A percentile compares a stretch with the other conserved stretches of the same genome.
Evolutionary conservation across 371 early-diverging fungal species (phyloP).

Genomic region (Syncephalastrum sp.): DNA sequence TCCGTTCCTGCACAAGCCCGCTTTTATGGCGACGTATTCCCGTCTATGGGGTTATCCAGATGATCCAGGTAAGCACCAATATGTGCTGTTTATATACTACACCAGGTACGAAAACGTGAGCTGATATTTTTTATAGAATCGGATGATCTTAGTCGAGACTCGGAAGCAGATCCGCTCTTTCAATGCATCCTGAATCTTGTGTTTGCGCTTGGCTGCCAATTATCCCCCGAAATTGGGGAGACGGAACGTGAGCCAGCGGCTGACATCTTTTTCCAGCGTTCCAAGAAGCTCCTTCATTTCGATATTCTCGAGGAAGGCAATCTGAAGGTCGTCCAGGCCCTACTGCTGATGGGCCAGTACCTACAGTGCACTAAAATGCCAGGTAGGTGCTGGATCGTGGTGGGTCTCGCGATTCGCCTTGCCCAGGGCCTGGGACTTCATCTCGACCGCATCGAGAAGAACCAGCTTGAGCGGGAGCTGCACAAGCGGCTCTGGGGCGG

Average conservation of each 20-base stretch:
- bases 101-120: neutral
- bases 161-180: constrained; percentile 25
- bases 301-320: constrained; percentile 28
- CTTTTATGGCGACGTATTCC: constrained; percentile 23
- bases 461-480: constrained; percentile 19
- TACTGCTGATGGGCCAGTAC: constrained; percentile 30
- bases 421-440: constrained; percentile 29
- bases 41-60: constrained; percentile 19
- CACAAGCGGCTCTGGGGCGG: constrained; percentile 27
- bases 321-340: constrained; percentile 27
- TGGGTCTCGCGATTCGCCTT: constrained; percentile 23
- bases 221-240: constrained; percentile 26
- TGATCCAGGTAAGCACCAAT: neutral
- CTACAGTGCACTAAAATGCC: constrained; percentile 28
- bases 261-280: constrained; percentile 28
- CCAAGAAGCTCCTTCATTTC: constrained; percentile 23
- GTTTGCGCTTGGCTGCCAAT: constrained; percentile 27
- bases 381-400: constrained; percentile 28
- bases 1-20: constrained; percentile 26
- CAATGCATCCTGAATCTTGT: constrained; percentile 29
- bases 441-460: constrained; percentile 10
- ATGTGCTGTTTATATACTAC: too few relatives aligned
- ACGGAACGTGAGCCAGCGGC: constrained; percentile 21
- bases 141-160: constrained; percentile 12
- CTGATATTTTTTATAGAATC: neutral